Evolutionary conservation across 306 rosid species (phyloP).

Genomic region (Glycine soja): DNA sequence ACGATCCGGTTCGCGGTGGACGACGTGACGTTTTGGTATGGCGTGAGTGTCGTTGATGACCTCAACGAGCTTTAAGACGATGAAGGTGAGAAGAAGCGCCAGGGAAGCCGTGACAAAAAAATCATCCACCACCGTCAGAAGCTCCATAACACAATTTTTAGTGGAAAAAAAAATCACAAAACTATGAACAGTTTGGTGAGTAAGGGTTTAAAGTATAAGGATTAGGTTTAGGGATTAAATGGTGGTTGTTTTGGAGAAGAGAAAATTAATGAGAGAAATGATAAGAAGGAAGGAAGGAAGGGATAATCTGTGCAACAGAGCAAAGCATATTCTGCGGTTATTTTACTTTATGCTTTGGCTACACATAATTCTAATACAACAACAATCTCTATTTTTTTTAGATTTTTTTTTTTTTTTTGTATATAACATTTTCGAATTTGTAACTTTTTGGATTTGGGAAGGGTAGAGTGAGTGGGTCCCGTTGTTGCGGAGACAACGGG

Average conservation of each 20-base stretch:
- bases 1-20: slow-evolving; percentile 24
- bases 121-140: slow-evolving; percentile 49
- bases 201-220: neutral
- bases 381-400: neutral
- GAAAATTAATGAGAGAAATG: slow-evolving; percentile 20
- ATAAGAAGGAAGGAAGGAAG: slow-evolving; percentile 25
- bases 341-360: slow-evolving; percentile 48
- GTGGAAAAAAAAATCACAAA: neutral
- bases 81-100: slow-evolving; percentile 62
- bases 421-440: neutral
- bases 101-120: slow-evolving; percentile 59
- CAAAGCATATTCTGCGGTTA: slow-evolving; percentile 68
- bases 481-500: slow-evolving; percentile 8
- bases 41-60: slow-evolving; percentile 47
- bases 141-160: slow-evolving; percentile 52
- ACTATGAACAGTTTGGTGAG: neutral
- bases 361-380: neutral
- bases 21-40: neutral
- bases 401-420: no score
- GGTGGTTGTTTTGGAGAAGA: no score
- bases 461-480: slow-evolving; percentile 23
- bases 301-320: slow-evolving; percentile 54
- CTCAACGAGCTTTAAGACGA: slow-evolving; percentile 60
- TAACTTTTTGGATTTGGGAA: neutral
- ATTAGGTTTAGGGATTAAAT: neutral